These are phyloP conservation scores for Maudiozyma serrabonitensis DNA, from an alignment of 805 yeast species.

Conservation along the genomic window DNA sequence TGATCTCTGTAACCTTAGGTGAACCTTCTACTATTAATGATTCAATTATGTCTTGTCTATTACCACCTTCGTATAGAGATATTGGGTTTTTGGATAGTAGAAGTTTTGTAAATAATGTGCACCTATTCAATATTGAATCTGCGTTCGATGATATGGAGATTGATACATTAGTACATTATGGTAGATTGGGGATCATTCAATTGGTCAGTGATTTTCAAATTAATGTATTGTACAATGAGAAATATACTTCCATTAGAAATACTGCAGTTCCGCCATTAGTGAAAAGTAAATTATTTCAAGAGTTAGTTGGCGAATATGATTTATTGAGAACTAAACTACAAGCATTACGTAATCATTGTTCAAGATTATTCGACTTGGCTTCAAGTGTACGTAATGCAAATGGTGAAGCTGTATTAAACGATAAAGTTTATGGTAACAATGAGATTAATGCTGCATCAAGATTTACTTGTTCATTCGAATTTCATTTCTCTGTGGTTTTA, in stretches of 20 bases:
- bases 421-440: conserved; percentile 4
- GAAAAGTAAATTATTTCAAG: conserved; percentile 11
- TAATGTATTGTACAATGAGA: conserved; percentile 18
- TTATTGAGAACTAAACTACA: conserved; percentile 9
- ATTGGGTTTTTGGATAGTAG: conserved; percentile 18
- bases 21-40: conserved; percentile 17
- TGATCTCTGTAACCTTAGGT: conserved; percentile 10
- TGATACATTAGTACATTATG: conserved; percentile 11
- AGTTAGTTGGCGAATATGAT: conserved; percentile 12
- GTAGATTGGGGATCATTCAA: conserved; percentile 13
- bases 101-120: conserved; percentile 12
- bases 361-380: conserved; percentile 14
- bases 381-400: not conserved
- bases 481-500: conserved; percentile 6
- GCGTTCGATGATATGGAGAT: conserved; percentile 12
- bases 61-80: conserved; percentile 18
- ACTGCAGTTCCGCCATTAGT: conserved; percentile 16
- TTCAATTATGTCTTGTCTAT: conserved; percentile 16
- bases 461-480: conserved; percentile 13
- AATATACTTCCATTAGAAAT: conserved; percentile 22
- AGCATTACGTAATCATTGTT: conserved; percentile 16
- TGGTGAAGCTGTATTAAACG: not conserved
- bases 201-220: conserved; percentile 14
- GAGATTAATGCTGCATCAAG: conserved; percentile 8
- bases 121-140: conserved; percentile 4